These are phyloP conservation scores for Termitomyces titanicus DNA, from an alignment of 768 basidiomycete genomes.

Conservation along the genomic window DNA sequence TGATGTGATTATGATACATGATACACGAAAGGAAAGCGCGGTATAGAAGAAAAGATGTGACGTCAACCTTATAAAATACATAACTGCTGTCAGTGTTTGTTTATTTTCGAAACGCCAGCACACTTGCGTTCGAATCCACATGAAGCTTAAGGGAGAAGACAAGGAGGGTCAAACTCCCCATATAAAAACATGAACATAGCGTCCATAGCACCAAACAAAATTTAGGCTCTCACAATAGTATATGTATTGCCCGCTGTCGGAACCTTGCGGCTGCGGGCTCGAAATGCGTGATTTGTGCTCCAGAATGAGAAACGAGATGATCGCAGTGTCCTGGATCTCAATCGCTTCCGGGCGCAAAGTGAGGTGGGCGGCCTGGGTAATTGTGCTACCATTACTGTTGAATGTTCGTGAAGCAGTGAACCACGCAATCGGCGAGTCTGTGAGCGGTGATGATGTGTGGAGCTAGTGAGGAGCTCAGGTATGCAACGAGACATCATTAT, in stretches of 20 bases:
- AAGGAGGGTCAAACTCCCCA: slow-evolving; percentile 8
- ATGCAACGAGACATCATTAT: background rate
- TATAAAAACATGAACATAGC: slow-evolving; percentile 1
- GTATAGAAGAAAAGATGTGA: background rate
- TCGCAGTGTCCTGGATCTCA: slow-evolving; percentile 19
- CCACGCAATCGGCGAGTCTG: slow-evolving; percentile 21
- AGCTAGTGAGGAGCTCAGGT: background rate
- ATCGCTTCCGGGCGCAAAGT: slow-evolving; percentile 19
- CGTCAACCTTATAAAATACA: slow-evolving; percentile 1
- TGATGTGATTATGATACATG: background rate
- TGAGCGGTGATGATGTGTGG: background rate
- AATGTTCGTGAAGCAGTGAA: slow-evolving; percentile 17
- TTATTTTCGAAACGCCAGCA: no score
- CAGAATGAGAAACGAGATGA: slow-evolving; percentile 22
- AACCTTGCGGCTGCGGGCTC: slow-evolving; percentile 2
- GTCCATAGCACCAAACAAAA: background rate
- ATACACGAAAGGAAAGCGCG: background rate
- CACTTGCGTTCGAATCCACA: background rate
- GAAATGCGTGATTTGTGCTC: slow-evolving; percentile 20
- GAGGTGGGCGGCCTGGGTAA: slow-evolving; percentile 15
- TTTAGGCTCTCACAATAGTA: slow-evolving; percentile 15
- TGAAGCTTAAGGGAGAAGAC: background rate
- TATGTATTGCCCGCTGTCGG: slow-evolving; percentile 5
- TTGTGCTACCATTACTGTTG: slow-evolving; percentile 7
- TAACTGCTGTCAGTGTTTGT: background rate